A percentile compares a stretch with the other conserved stretches of the same genome.
Evolutionary conservation across 1,284 basidiomycete species (phyloP).

Genomic region (Cystobasidium sp.): DNA sequence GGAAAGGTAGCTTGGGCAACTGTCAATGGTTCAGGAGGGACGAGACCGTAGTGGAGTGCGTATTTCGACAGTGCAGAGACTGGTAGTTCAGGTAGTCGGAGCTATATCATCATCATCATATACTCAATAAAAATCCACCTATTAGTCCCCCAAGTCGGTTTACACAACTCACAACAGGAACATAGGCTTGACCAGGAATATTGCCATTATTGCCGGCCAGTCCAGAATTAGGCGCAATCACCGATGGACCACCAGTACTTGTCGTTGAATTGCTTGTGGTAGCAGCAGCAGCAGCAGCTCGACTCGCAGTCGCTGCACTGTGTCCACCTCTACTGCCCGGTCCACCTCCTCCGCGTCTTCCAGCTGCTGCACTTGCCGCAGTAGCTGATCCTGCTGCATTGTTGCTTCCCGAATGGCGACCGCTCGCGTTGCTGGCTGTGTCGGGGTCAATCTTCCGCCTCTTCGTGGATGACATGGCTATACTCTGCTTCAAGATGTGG

Average conservation of each 20-base stretch:
- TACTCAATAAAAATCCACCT: not conserved
- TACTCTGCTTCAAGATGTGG: not conserved
- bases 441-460: constrained; percentile 23
- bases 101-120: constrained; percentile 1
- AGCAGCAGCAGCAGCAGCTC: constrained; percentile 20
- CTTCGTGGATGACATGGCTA: constrained; percentile 23
- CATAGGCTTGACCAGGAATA: constrained; percentile 13
- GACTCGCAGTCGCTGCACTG: constrained; percentile 18
- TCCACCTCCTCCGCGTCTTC: constrained; percentile 42
- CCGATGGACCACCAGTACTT: not conserved
- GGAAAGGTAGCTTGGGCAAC: constrained; percentile 39
- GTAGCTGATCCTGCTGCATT: not conserved
- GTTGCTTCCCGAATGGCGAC: not conserved
- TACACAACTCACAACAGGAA: constrained; percentile 41
- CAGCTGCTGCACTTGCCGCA: constrained; percentile 28
- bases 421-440: constrained; percentile 28
- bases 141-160: too few relatives aligned
- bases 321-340: constrained; percentile 26
- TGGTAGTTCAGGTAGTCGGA: constrained; percentile 31
- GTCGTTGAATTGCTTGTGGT: not conserved
- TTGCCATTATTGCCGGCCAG: not conserved
- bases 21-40: constrained; percentile 38
- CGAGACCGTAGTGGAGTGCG: constrained; percentile 37
- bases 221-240: not conserved
- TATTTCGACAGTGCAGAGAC: constrained; percentile 35